These are phyloP conservation scores for Lentinula sp. DNA, from an alignment of 768 basidiomycete genomes.

Conservation along the genomic window DNA sequence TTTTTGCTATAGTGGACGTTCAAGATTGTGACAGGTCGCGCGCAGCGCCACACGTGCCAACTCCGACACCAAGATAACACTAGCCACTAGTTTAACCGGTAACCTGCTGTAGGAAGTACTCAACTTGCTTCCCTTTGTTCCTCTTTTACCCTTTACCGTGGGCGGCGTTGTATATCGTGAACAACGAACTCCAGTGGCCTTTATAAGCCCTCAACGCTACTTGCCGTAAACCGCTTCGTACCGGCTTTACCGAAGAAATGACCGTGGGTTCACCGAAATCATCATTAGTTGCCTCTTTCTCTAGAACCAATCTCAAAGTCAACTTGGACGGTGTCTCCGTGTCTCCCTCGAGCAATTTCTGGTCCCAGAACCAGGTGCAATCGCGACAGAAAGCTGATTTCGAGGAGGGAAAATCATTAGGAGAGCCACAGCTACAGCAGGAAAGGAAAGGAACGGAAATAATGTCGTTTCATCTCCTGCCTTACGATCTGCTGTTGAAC, in stretches of 20 bases:
- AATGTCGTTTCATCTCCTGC: conserved; percentile 35
- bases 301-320: conserved; percentile 3
- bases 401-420: not conserved
- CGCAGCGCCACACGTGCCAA: not conserved
- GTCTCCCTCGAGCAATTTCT: not conserved
- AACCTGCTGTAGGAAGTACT: not conserved
- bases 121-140: not conserved
- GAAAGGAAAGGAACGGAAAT: not conserved
- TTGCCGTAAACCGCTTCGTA: not conserved
- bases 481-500: conserved; percentile 68
- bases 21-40: not conserved
- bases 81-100: not conserved
- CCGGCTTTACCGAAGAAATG: not conserved
- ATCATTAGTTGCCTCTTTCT: conserved; percentile 4
- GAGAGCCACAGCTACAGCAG: not conserved
- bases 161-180: not conserved
- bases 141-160: not conserved
- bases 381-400: not conserved
- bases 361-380: not conserved
- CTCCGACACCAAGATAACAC: not conserved
- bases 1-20: too few species aligned
- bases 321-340: conserved; percentile 2
- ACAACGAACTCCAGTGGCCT: not conserved
- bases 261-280: conserved; percentile 6
- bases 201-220: not conserved